These are phyloP conservation scores for Termitomyces sp. DNA, from an alignment of 768 basidiomycete genomes.

Conservation along the genomic window DNA sequence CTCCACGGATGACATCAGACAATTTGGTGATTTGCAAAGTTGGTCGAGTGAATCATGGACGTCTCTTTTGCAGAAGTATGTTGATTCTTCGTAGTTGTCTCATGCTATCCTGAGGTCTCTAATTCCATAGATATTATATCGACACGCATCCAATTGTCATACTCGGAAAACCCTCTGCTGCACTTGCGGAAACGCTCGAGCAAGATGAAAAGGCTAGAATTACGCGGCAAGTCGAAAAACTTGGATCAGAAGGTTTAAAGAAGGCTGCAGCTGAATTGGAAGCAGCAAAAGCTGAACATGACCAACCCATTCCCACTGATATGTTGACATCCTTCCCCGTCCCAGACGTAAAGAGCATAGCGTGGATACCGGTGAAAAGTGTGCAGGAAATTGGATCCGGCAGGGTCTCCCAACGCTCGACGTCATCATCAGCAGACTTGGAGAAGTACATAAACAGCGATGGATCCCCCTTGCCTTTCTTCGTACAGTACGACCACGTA, in stretches of 20 bases:
- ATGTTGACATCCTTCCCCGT: conserved; percentile 85
- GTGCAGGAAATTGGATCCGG: conserved; percentile 58
- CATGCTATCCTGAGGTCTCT: neutral
- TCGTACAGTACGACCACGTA: conserved; percentile 91
- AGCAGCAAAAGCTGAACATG: conserved; percentile 83
- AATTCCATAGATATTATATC: conserved; percentile 65
- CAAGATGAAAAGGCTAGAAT: conserved; percentile 76
- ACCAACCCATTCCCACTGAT: conserved; percentile 72
- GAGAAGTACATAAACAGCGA: conserved; percentile 63
- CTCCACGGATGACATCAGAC: conserved; percentile 73
- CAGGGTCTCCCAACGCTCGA: conserved; percentile 23
- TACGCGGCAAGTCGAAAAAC: conserved; percentile 53
- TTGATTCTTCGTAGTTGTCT: conserved; percentile 1
- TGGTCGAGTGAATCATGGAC: conserved; percentile 82
- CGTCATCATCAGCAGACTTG: conserved; percentile 35
- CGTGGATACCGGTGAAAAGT: conserved; percentile 79
- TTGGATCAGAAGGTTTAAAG: conserved; percentile 80
- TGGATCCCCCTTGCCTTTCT: conserved; percentile 70
- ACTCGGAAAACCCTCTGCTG: conserved; percentile 83
- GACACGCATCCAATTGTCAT: conserved; percentile 70
- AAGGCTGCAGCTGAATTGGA: conserved; percentile 64
- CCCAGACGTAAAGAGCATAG: conserved; percentile 84
- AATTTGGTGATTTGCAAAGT: conserved; percentile 56
- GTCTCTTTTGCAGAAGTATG: conserved; percentile 64
- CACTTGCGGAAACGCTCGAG: conserved; percentile 75